Conservation (phyloP, 2,329 filamentous ascomycete genomes). For the Penicillium sp. region DNA sequence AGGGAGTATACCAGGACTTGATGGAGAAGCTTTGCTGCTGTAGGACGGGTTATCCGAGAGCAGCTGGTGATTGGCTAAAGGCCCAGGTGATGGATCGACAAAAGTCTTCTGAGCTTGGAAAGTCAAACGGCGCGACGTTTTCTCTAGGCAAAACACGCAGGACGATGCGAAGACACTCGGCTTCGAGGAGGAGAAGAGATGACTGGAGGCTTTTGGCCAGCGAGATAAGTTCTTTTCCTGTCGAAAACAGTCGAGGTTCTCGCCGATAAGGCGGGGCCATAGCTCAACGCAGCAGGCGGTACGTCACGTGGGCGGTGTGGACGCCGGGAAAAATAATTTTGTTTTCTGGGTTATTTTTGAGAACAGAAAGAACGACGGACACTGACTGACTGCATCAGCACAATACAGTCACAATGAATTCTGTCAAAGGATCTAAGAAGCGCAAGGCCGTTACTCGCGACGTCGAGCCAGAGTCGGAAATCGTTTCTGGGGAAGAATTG, state of each 20-base stretch:
- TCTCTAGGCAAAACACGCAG: neutral
- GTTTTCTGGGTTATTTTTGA: neutral
- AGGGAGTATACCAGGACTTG: neutral
- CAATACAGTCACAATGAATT: slow-evolving; percentile 25
- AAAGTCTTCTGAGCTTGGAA: neutral
- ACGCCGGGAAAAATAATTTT: slow-evolving; percentile 14
- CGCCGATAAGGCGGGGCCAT: slow-evolving; percentile 11
- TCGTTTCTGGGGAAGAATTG: slow-evolving; percentile 60
- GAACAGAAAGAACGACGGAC: neutral
- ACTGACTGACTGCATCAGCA: neutral
- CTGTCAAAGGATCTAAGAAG: slow-evolving; percentile 51
- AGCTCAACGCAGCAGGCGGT: slow-evolving; percentile 5
- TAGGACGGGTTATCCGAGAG: neutral
- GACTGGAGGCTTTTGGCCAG: neutral
- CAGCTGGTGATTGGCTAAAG: slow-evolving; percentile 8
- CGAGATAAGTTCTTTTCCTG: neutral
- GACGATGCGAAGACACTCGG: neutral
- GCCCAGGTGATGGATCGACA: neutral
- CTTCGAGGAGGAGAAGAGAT: neutral
- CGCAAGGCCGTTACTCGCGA: slow-evolving; percentile 61
- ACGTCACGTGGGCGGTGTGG: slow-evolving; percentile 14
- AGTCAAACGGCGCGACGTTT: neutral
- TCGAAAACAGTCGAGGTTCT: neutral
- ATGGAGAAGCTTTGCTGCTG: slow-evolving; percentile 4
- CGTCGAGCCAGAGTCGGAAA: slow-evolving; percentile 45